Base-by-base conservation (phyloP, 2,329 filamentous ascomycete species). In the Cladosporium phlei region DNA sequence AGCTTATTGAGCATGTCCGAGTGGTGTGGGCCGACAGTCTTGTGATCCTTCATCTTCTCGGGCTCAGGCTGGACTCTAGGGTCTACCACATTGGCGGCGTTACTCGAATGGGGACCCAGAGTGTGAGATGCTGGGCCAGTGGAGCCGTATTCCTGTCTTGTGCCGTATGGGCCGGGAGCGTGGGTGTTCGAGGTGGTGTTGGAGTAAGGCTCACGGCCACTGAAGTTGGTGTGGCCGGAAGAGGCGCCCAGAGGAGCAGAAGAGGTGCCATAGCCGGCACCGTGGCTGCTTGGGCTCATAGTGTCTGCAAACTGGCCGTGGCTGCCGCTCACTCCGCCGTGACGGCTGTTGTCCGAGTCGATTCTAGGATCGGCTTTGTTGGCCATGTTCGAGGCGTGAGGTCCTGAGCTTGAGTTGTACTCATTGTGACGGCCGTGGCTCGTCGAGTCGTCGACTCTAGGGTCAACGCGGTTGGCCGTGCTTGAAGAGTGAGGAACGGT, bases 31-130 rank as follows among this genome's bases (percentile, higher is more conserved):
- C 44, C 44, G 9, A 33, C 44, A 8, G 44, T 47, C 21, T 38
- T 25, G 38, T 49, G 38, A n/a, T 33, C 22, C 12, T 12, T 24
- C 35, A 47, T 38, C 35, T 47, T 47, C 35, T 39, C 29, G 19
- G 35, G 44, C 16, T 47, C 34, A 9, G 44, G 37, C 11, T 49
- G 52, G n/a, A 55, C 53, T 8, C 46, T 45, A 24, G 52, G 52
- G 25, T 56, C 54, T 9, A 39, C 43, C 1, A 32, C 39, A 48
- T 56, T 55, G 37, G 50, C 21, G 16, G 43, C 34, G 47, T 61
- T 56, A 39, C 51, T 56, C 2, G 53, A 53, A 38, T 61, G 59
- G 8, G 60, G 55, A 53, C 44, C 44, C 9, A 39, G 19, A 5
- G 35, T 39, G 34, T 39, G 34, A n/a, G 44, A 47, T 8, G 33